Base-by-base conservation (phyloP, 768 basidiomycete species). In the Cantharellus cinnabarinus region DNA sequence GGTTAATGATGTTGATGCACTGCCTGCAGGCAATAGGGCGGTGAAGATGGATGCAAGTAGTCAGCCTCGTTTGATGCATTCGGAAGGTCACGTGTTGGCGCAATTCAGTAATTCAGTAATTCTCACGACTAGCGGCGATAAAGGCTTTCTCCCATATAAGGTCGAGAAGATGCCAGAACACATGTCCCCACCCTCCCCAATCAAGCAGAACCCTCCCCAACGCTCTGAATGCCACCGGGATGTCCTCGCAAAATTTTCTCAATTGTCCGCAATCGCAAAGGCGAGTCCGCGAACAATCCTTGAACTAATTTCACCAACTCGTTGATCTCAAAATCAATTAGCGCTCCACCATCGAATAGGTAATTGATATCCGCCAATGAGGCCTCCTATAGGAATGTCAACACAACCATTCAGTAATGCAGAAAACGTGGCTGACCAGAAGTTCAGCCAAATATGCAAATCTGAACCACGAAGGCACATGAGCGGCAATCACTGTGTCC, bases 381-480 rank as follows among this genome's bases (percentile, higher is more conserved):
- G 1, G 89, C 91, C 70, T 90, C 89, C 89, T 91, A 64, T 56
- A 69, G 20, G 51, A 41, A 5, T 7, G 14, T 5, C 3, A 50
- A 51, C 4, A 7, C 56, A 39, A 55, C 15, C 37, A 34, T 54
- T 10, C 15, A 7, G 52, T n/a, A 35, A 7, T 34, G 52, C 10
- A 10, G 7, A 54, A 35, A 54, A 35, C 34, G 52, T 7, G 34
- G 10, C 10, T 10, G 29, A 91, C 90, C 75, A 97, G 68, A 7
- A 97, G 76, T 68, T 95, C 91, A 2, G 88, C 88, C 3, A 95
- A 75, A 69, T 97, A 97, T 20, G 85, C 89, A 69, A 88, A 94
- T 69, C 94, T 94, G 64, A 95, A 74, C 93, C 93, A 97, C 7
- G 80, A 82, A 1, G 88, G 85, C n/a, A 93, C 87, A 63, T 88